These are phyloP conservation scores for Microbotryomycetes sp. DNA, from an alignment of 1,284 basidiomycete species.

Conservation along the genomic window DNA sequence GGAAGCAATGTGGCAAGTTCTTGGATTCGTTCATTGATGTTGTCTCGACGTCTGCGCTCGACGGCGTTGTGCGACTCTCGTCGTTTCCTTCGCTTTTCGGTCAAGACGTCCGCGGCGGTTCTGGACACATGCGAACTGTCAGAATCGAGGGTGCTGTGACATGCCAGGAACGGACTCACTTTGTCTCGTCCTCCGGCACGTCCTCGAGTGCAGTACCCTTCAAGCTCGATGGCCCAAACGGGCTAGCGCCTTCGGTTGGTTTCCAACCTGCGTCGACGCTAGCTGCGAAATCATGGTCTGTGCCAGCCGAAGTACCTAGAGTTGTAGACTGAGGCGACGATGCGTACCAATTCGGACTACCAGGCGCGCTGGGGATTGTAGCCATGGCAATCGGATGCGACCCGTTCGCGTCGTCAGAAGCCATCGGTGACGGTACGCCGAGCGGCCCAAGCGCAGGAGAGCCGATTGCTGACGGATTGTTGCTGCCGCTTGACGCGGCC, in stretches of 20 bases:
- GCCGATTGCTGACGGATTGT: not conserved
- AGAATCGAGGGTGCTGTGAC: no score
- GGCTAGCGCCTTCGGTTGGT: not conserved
- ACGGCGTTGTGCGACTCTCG: slow-evolving; percentile 86
- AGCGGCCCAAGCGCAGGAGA: not conserved
- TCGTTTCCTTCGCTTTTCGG: slow-evolving; percentile 65
- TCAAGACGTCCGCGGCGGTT: slow-evolving; percentile 1
- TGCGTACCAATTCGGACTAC: not conserved
- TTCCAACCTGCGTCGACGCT: not conserved
- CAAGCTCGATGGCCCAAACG: not conserved
- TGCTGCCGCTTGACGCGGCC: not conserved
- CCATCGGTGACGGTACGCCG: not conserved
- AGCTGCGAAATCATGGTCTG: not conserved
- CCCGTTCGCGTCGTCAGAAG: not conserved
- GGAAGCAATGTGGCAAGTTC: slow-evolving; percentile 82
- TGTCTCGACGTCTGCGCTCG: slow-evolving; percentile 74
- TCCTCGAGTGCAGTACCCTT: slow-evolving; percentile 10
- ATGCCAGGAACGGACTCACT: not conserved
- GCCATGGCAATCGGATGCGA: not conserved
- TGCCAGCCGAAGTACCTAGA: not conserved
- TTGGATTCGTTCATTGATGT: slow-evolving; percentile 88
- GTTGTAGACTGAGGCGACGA: not conserved
- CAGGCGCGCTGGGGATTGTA: not conserved
- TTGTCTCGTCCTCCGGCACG: slow-evolving; percentile 19
- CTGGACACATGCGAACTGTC: not conserved